These are phyloP conservation scores for Phytophthora boehmeriae DNA, from an alignment of 352 stramenopile genomes.

Conservation along the genomic window DNA sequence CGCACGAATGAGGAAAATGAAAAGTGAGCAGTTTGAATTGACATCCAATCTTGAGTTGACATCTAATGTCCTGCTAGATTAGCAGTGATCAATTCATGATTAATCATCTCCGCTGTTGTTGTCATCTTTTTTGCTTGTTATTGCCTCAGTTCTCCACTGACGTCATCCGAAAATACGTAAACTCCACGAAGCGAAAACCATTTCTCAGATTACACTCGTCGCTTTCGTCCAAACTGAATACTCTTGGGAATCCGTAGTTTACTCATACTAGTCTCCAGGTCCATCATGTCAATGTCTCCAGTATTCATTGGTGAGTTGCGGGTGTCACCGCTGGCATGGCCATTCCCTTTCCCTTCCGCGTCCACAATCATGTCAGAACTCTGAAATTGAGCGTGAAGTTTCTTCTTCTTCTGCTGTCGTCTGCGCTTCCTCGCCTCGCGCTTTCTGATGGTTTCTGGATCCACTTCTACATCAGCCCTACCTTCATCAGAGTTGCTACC, in stretches of 20 bases:
- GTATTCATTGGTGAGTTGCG: not conserved
- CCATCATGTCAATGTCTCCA: slow-evolving; percentile 31
- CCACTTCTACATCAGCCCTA: slow-evolving; percentile 5
- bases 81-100: not conserved
- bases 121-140: too few relatives aligned
- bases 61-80: not conserved
- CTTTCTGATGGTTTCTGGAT: slow-evolving; percentile 32
- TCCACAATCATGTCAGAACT: slow-evolving; percentile 32
- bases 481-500: not conserved
- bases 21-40: slow-evolving; percentile 1
- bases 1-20: slow-evolving; percentile 3
- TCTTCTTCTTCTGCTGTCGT: slow-evolving; percentile 36
- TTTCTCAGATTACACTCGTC: slow-evolving; percentile 8
- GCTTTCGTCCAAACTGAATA: slow-evolving; percentile 40
- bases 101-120: too few relatives aligned
- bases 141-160: not conserved
- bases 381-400: slow-evolving; percentile 14
- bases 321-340: not conserved
- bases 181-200: not conserved
- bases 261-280: slow-evolving; percentile 31
- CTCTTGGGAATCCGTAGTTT: slow-evolving; percentile 40
- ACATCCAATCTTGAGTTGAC: not conserved
- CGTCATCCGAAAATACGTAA: not conserved
- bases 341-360: not conserved
- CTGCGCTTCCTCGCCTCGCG: slow-evolving; percentile 39